Evolutionary conservation across 2,329 filamentous ascomycete genomes (phyloP).

Genomic region (Pseudopyricularia cyperi): DNA sequence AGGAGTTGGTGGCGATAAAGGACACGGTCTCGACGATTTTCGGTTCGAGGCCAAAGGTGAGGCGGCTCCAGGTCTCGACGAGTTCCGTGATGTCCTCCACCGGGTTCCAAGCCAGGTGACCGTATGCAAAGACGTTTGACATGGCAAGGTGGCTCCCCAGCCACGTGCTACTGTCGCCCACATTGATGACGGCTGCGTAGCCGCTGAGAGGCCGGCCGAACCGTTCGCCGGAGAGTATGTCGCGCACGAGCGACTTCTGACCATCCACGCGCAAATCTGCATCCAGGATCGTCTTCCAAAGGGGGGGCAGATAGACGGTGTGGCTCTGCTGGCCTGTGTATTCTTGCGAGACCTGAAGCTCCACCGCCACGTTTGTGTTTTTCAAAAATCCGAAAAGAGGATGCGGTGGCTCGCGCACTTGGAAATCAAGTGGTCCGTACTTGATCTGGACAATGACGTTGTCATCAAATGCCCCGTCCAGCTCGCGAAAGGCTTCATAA

Average conservation of each 20-base stretch:
- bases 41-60: conserved; percentile 47
- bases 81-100: conserved; percentile 31
- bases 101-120: conserved; percentile 53
- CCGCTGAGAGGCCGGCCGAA: conserved; percentile 39
- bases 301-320: conserved; percentile 51
- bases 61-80: conserved; percentile 51
- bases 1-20: conserved; percentile 52
- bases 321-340: conserved; percentile 61
- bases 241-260: conserved; percentile 20
- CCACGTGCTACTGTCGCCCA: conserved; percentile 54
- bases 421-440: conserved; percentile 63
- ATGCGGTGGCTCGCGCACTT: conserved; percentile 53
- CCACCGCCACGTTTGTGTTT: conserved; percentile 38
- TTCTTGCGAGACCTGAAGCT: conserved; percentile 55
- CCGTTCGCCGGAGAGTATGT: conserved; percentile 47
- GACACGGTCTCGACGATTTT: conserved; percentile 45
- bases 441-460: conserved; percentile 65
- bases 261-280: conserved; percentile 52
- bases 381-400: conserved; percentile 45
- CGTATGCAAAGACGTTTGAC: conserved; percentile 60
- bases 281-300: conserved; percentile 56
- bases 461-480: conserved; percentile 54
- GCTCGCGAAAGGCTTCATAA: conserved; percentile 50
- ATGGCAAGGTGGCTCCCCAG: conserved; percentile 56
- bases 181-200: conserved; percentile 54